Evolutionary conservation across 2,329 filamentous ascomycete species (phyloP), one percentile per base, ranked within the genome.

Genomic region (Arthrobotrys iridis): DNA sequence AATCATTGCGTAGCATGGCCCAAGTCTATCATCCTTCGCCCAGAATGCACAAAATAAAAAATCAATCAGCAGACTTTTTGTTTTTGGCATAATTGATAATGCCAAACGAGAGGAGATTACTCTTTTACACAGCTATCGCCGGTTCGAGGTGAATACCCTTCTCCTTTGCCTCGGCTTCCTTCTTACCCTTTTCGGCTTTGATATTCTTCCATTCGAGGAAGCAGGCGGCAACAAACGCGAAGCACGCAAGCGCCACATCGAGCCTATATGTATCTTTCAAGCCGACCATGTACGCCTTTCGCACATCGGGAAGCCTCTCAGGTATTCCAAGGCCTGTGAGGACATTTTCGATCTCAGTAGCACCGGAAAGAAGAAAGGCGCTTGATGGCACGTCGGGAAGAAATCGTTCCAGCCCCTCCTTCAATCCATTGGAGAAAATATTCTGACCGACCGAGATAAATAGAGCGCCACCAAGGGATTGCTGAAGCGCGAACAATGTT

Each of bases 391-490:
- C 79, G 7, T 81, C 81, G 0, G 85, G 83, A 10, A 84, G 82
- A 72, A 83, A 80, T 2, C 79, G 70, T n/a, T 80, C 77, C 2
- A 81, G 77, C 50, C 46, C 77, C 57, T 20, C 45, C 41, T 45
- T 85, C 67, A 78, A 86, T 81, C 28, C 81, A 77, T 85, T 85
- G 62, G 85, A 79, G 76, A 86, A 85, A 22, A 88, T 83, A 1
- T 85, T 85, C 78, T 88, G 86, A 0, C 86, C 87, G 18, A 87
- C 85, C 0, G 86, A 85, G 1, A 88, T 86, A 73, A 88, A 87
- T n/a, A 89, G 82, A 28, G 87, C 86, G 18, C 86, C 87, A 8
- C 87, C 87, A 1, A 89, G 45, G n/a, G 70, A 74, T 74, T 74
- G 70, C 70, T 74, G 57, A 35, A 18, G 4, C 28, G 37, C n/a